phyloP scores from a whole-genome alignment of 306 rosid genomes.

The Oxytropis ochrocephala region DNA sequence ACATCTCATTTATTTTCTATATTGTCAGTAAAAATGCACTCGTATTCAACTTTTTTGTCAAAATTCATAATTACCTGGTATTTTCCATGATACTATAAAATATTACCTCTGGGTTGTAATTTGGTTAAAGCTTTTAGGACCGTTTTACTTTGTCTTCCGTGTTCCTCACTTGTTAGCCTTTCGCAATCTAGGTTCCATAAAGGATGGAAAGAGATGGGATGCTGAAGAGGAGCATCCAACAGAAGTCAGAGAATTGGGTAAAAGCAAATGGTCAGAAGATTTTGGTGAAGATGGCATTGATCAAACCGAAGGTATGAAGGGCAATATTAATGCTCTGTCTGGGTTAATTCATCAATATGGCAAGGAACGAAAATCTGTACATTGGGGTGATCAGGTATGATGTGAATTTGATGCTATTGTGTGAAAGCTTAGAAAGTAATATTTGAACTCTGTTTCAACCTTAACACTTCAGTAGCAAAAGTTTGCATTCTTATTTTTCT shows the following conservation, averaged over 20 bases:
- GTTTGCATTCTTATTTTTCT: not conserved
- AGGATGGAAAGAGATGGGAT: constrained; percentile 48
- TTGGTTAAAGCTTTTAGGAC: not conserved
- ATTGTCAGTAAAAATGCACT: not conserved
- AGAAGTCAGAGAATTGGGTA: constrained; percentile 78
- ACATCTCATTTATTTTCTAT: not conserved
- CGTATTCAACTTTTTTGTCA: not conserved
- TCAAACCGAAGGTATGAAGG: constrained; percentile 46
- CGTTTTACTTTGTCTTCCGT: constrained; percentile 9
- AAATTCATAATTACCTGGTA: not conserved
- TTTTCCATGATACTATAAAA: not conserved
- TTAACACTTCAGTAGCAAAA: not conserved
- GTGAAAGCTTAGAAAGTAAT: constrained; percentile 21
- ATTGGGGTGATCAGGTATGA: constrained; percentile 96
- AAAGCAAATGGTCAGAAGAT: constrained; percentile 95
- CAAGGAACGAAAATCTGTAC: constrained; percentile 76
- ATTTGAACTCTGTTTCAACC: constrained; percentile 19
- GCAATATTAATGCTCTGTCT: constrained; percentile 69
- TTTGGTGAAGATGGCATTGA: constrained; percentile 56
- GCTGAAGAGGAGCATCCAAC: constrained; percentile 54
- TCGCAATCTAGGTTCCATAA: constrained; percentile 34
- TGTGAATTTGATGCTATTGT: constrained; percentile 10
- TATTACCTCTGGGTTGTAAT: not conserved
- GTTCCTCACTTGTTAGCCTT: constrained; percentile 3
- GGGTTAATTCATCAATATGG: constrained; percentile 75